Evolutionary conservation across 2,329 filamentous ascomycete species (phyloP), one percentile per base, ranked within the genome.

Genomic region (Penicillium sp.): DNA sequence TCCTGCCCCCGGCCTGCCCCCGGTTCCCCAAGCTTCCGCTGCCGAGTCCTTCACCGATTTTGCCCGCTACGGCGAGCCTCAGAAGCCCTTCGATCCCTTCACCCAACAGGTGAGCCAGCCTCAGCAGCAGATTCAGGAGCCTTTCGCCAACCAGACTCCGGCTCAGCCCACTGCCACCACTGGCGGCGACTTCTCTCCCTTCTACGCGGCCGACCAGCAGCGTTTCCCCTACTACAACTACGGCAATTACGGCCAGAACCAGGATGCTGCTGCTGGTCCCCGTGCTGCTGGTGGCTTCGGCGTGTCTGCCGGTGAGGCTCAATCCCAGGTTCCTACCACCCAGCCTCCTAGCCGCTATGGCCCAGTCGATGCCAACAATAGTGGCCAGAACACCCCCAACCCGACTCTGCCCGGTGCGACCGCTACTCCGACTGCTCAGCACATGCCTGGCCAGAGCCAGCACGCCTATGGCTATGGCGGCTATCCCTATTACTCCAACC

Each of bases 1-100:
- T 69, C 81, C 81, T 62, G 82, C 84, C 42, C 82, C 84, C 39
- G 84, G 84, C 45, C 73, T 86, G 26, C 83, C 84, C 52, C 81
- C 83, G n/a, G 78, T 77, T 18, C 79, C 81, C 50, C 81, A 83
- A 60, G 79, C 78, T 53, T 77, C 81, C 47, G 65, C 75, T 54
- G 59, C 77, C 68, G 70, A 78, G 66, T 65, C 79, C 65, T 68
- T 75, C 68, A 66, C 70, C 74, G 79, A 80, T 72, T 70, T 78
- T 75, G 58, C 83, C 81, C 76, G 79, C 76, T 64, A 80, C 80
- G 63, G 78, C 77, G 55, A 75, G 50, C 76, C 80, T 4, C 88
- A 90, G 73, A 96, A 97, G 78, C 84, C 88, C 2, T 92, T 91
- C 72, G 93, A 96, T 69, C 84, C 89, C 0, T 97, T 96, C 70